These are phyloP conservation scores for Zygoascus tannicola DNA, from an alignment of 805 yeast species.

Conservation along the genomic window DNA sequence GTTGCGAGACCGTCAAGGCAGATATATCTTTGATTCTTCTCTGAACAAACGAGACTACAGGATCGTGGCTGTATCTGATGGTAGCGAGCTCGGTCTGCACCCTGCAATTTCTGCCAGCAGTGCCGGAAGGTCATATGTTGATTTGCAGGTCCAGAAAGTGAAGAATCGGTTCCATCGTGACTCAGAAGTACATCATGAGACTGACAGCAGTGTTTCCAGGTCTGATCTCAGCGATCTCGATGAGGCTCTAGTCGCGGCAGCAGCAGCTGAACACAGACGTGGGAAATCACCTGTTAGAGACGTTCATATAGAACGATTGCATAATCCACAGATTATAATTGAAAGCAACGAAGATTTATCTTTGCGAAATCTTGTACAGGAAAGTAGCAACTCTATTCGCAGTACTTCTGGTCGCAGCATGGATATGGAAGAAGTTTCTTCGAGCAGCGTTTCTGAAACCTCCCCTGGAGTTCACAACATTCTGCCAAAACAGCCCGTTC, in stretches of 20 bases:
- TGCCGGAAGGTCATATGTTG: conserved; percentile 2
- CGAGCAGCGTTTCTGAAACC: background rate
- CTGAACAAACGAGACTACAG: background rate
- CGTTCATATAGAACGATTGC: background rate
- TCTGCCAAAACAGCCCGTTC: background rate
- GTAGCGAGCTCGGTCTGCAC: conserved; percentile 6
- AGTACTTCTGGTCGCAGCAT: background rate
- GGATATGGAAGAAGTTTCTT: background rate
- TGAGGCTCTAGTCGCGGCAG: background rate
- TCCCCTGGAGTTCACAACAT: background rate
- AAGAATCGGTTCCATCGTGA: background rate
- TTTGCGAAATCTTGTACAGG: background rate
- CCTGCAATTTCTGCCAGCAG: conserved; percentile 17
- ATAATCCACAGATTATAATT: background rate
- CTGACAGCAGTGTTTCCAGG: conserved; percentile 11
- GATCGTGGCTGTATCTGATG: background rate
- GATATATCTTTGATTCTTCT: conserved; percentile 10
- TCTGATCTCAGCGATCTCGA: conserved; percentile 14
- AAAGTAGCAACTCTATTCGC: background rate
- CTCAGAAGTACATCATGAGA: conserved; percentile 4
- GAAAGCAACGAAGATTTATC: background rate
- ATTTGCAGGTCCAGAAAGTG: background rate
- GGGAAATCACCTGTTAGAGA: conserved; percentile 1
- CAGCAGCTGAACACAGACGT: background rate
- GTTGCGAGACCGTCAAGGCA: conserved; percentile 15